A percentile compares a stretch with the other conserved stretches of the same genome.
phyloP scores from a whole-genome alignment of 805 yeast species.

The Debaryomyces hansenii region DNA sequence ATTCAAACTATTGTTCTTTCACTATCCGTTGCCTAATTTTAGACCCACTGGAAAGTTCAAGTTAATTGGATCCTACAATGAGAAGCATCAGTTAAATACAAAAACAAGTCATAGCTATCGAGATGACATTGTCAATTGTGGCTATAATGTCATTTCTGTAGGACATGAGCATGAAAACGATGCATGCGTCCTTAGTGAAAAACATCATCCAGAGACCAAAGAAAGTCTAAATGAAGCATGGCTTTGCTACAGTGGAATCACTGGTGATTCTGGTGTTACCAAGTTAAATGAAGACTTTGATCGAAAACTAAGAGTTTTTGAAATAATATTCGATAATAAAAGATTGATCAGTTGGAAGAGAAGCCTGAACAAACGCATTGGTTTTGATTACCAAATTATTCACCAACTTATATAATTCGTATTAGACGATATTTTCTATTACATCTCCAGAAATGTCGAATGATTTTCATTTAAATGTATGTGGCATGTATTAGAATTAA shows the following conservation, averaged over 20 bases:
- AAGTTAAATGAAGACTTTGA: constrained; percentile 21
- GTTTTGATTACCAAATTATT: constrained; percentile 30
- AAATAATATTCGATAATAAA: constrained; percentile 25
- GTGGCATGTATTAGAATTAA: too few relatives aligned
- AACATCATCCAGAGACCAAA: constrained; percentile 2
- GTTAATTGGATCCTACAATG: constrained; percentile 39
- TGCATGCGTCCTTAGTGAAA: constrained; percentile 32
- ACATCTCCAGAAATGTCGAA: background rate
- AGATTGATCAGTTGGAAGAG: constrained; percentile 40
- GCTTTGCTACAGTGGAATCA: constrained; percentile 40
- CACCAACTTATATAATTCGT: constrained; percentile 1
- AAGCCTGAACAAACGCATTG: constrained; percentile 21
- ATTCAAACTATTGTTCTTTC: constrained; percentile 37
- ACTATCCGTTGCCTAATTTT: constrained; percentile 43
- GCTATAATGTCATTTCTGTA: constrained; percentile 37
- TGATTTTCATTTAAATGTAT: background rate
- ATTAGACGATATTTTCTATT: background rate
- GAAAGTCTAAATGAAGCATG: constrained; percentile 20
- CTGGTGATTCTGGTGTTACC: constrained; percentile 38
- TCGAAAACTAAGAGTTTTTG: constrained; percentile 35
- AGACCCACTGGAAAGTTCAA: constrained; percentile 39
- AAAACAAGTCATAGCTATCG: constrained; percentile 27
- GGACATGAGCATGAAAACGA: constrained; percentile 48
- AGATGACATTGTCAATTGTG: constrained; percentile 34
- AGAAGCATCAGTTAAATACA: constrained; percentile 33